Percentiles rank a stretch among this genome's conserved stretches.
phyloP scores from a whole-genome alignment of 805 yeast species.

The Wickerhamiella azyma region DNA sequence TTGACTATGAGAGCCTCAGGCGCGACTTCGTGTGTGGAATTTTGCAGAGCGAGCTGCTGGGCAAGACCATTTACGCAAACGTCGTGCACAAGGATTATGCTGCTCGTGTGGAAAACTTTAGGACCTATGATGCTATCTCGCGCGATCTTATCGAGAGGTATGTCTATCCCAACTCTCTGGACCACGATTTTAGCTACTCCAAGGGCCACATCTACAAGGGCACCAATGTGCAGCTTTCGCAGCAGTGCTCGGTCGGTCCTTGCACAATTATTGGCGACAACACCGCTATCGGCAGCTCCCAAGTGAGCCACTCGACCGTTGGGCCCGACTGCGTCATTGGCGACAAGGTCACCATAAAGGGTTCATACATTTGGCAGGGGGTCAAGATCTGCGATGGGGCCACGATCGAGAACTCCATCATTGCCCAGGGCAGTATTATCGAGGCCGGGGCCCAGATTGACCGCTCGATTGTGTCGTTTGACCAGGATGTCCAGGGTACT shows the following conservation, averaged over 20 bases:
- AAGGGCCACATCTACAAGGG: conserved; percentile 83
- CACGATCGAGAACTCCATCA: conserved; percentile 45
- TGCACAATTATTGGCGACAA: conserved; percentile 72
- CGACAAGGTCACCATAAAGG: conserved; percentile 49
- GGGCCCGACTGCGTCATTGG: conserved; percentile 85
- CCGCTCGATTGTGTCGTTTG: conserved; percentile 65
- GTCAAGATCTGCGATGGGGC: conserved; percentile 56
- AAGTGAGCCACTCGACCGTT: conserved; percentile 55
- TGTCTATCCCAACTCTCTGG: conserved; percentile 84
- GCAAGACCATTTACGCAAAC: conserved; percentile 82
- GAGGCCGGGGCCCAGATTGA: conserved; percentile 38
- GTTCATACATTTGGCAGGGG: conserved; percentile 82
- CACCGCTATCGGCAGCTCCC: conserved; percentile 62
- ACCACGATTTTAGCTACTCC: conserved; percentile 58
- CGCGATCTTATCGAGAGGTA: conserved; percentile 85
- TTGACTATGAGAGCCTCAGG: conserved; percentile 81
- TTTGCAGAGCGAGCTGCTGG: conserved; percentile 74
- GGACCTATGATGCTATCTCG: conserved; percentile 80
- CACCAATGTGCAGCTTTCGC: conserved; percentile 75
- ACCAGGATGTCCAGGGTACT: conserved; percentile 48
- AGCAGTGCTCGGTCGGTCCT: conserved; percentile 73
- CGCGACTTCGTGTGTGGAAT: conserved; percentile 85
- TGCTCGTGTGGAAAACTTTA: conserved; percentile 90
- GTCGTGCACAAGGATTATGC: conserved; percentile 72
- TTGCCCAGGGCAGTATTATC: conserved; percentile 52